Evolutionary conservation across 2,329 filamentous ascomycete genomes (phyloP).

Genomic region (Phyllosticta paracitricarpa): DNA sequence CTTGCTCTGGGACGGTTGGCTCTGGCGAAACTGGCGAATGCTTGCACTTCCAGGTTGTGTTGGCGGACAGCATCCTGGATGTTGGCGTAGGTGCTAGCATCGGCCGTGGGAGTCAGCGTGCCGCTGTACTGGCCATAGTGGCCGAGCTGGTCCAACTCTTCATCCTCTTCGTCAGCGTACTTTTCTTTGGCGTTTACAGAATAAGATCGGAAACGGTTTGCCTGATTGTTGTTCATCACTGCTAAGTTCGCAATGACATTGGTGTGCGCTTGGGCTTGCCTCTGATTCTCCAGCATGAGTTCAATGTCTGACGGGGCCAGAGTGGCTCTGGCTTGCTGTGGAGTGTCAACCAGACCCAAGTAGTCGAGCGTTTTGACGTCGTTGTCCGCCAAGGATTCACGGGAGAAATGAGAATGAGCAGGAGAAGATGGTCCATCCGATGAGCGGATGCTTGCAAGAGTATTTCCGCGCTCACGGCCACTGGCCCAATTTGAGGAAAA

Average conservation of each 20-base stretch:
- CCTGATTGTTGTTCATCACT: conserved; percentile 61
- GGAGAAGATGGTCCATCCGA: conserved; percentile 84
- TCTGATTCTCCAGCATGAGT: conserved; percentile 40
- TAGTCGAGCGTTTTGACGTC: conserved; percentile 94
- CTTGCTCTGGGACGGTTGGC: conserved; percentile 71
- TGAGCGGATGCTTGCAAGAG: conserved; percentile 81
- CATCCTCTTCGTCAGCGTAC: conserved; percentile 81
- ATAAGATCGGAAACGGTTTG: conserved; percentile 88
- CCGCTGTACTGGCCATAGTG: conserved; percentile 49
- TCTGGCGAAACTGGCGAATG: conserved; percentile 62
- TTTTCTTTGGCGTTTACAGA: conserved; percentile 98
- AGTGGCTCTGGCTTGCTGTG: conserved; percentile 66
- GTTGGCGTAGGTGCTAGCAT: conserved; percentile 43
- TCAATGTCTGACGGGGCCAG: conserved; percentile 52
- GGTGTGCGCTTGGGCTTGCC: conserved; percentile 43
- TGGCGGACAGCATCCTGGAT: conserved; percentile 69
- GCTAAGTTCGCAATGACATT: conserved; percentile 52
- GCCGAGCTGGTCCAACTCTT: conserved; percentile 44
- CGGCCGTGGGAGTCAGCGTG: conserved; percentile 46
- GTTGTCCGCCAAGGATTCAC: conserved; percentile 72
- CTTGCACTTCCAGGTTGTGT: conserved; percentile 88
- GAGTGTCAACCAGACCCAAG: conserved; percentile 85
- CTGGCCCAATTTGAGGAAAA: conserved; percentile 80
- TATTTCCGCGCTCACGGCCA: conserved; percentile 73
- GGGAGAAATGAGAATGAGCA: conserved; percentile 73